A percentile compares a stretch with the other conserved stretches of the same genome.
phyloP scores from a whole-genome alignment of 1,284 basidiomycete genomes.

The Puccinia polysora region DNA sequence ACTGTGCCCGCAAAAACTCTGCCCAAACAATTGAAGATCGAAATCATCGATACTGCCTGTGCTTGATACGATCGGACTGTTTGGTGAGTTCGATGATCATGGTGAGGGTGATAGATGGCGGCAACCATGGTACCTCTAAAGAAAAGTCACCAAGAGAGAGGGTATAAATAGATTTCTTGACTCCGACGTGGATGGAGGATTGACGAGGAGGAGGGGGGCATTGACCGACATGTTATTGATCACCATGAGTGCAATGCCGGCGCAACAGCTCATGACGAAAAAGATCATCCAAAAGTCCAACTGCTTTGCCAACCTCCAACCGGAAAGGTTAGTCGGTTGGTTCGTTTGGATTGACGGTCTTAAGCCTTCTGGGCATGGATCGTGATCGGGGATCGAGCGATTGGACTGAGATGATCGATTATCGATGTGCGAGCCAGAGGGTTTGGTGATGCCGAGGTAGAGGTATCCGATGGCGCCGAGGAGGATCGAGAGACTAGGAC shows the following conservation, averaged over 20 bases:
- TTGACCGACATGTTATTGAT: slow-evolving; percentile 34
- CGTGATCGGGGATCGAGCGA: not conserved
- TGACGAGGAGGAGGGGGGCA: not conserved
- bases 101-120: not conserved
- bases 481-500: slow-evolving; percentile 9
- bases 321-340: not conserved
- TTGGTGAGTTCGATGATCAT: not conserved
- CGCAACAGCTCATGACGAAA: slow-evolving; percentile 35
- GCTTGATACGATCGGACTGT: slow-evolving; percentile 13
- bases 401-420: not conserved
- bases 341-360: no score
- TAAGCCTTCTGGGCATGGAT: no score
- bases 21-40: slow-evolving; percentile 37
- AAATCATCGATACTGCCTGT: slow-evolving; percentile 20
- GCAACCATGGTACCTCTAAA: slow-evolving; percentile 34
- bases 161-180: no score
- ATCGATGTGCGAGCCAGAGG: not conserved
- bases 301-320: slow-evolving; percentile 3
- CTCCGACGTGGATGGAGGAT: no score
- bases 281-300: slow-evolving; percentile 35
- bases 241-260: slow-evolving; percentile 26
- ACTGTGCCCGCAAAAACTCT: slow-evolving; percentile 29
- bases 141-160: no score
- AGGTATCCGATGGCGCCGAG: slow-evolving; percentile 11
- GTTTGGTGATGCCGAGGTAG: not conserved